Percentiles rank a stretch among this genome's conserved stretches.
phyloP scores from a whole-genome alignment of 2,329 filamentous ascomycete species.

The Paracorniculantispora psalliotae region DNA sequence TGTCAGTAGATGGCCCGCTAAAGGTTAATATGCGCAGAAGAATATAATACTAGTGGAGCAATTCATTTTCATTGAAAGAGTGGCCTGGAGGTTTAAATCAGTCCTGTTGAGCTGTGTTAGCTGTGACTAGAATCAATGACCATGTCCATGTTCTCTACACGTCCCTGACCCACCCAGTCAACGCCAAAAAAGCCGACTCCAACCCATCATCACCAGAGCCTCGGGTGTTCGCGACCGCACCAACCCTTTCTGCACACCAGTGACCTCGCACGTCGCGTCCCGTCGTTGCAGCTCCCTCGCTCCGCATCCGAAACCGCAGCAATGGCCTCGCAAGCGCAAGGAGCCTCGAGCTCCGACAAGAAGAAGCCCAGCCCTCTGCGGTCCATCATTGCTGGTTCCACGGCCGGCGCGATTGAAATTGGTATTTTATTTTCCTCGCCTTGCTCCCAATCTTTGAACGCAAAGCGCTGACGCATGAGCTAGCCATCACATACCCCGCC shows the following conservation, averaged over 20 bases:
- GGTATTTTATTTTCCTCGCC: slow-evolving; percentile 44
- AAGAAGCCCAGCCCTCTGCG: slow-evolving; percentile 72
- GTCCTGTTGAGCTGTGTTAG: too few relatives aligned
- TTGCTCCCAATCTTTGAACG: background rate
- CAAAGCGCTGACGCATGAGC: background rate
- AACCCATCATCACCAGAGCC: slow-evolving; percentile 2
- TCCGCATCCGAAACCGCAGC: background rate
- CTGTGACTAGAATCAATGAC: too few relatives aligned
- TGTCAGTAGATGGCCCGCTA: background rate
- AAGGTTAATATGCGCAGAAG: too few relatives aligned
- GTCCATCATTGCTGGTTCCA: slow-evolving; percentile 85
- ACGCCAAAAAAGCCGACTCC: background rate
- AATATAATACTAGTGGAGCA: too few relatives aligned
- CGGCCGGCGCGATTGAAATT: slow-evolving; percentile 94
- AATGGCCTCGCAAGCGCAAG: slow-evolving; percentile 14
- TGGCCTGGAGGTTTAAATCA: too few relatives aligned
- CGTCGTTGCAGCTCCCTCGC: background rate
- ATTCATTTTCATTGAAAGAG: too few relatives aligned
- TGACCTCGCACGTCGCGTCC: background rate
- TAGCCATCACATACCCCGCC: slow-evolving; percentile 84
- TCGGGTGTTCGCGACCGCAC: background rate
- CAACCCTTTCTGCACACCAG: background rate
- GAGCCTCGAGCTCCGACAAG: slow-evolving; percentile 18
- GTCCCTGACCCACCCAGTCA: background rate
- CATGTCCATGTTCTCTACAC: too few relatives aligned